Conservation (phyloP, 2,329 filamentous ascomycete species). For the Xylariaceae sp. region DNA sequence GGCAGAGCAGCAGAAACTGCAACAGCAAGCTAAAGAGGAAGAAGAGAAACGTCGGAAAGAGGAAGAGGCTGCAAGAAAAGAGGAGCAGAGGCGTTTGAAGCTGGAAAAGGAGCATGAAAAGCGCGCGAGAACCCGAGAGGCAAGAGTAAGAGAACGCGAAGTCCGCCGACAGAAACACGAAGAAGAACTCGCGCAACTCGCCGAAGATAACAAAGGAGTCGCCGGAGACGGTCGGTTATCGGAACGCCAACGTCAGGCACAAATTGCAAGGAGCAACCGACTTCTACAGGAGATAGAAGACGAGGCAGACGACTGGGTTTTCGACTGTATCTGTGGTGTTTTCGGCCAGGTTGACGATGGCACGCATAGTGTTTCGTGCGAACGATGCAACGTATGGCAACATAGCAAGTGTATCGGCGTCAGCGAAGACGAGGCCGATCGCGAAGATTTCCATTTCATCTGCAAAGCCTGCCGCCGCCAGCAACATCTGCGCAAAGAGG, state of each 20-base stretch:
- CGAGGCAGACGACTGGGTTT: constrained; percentile 81
- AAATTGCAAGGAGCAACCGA: constrained; percentile 74
- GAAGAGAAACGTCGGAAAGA: constrained; percentile 62
- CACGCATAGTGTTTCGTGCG: constrained; percentile 87
- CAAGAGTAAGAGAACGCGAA: constrained; percentile 80
- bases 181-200: constrained; percentile 73
- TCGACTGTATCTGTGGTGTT: constrained; percentile 88
- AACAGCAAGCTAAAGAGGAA: constrained; percentile 66
- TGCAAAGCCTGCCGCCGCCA: constrained; percentile 73
- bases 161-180: constrained; percentile 76
- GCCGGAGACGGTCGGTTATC: constrained; percentile 60
- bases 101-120: constrained; percentile 70
- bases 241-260: constrained; percentile 72
- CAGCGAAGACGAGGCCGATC: constrained; percentile 70
- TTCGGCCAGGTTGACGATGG: constrained; percentile 94
- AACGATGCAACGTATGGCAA: constrained; percentile 93
- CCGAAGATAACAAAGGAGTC: constrained; percentile 64
- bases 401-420: constrained; percentile 90
- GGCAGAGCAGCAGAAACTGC: constrained; percentile 68
- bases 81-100: constrained; percentile 55
- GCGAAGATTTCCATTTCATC: constrained; percentile 80
- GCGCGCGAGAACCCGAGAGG: constrained; percentile 76
- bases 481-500: constrained; percentile 48
- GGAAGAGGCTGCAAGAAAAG: constrained; percentile 59
- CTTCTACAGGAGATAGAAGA: constrained; percentile 65